Evolutionary conservation across 495 filamentous ascomycete genomes (phyloP).

Genomic region (Neurospora sp.): DNA sequence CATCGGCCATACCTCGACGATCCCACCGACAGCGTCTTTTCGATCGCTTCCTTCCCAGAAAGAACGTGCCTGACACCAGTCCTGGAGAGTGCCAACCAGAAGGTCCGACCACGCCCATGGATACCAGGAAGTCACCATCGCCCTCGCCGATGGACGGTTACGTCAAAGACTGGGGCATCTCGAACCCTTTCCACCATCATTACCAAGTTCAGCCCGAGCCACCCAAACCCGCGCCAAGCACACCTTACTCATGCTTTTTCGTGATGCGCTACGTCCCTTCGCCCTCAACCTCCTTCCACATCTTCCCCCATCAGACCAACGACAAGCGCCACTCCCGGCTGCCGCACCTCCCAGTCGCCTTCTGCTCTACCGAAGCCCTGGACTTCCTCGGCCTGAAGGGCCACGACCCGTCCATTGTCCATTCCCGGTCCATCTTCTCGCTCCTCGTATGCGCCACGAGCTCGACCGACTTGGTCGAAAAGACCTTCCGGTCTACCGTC

Average conservation of each 20-base stretch:
- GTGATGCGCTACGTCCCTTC: slow-evolving; percentile 12
- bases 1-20: neutral
- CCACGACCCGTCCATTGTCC: slow-evolving; percentile 22
- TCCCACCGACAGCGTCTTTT: neutral
- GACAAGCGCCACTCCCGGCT: neutral
- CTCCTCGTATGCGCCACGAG: slow-evolving; percentile 31
- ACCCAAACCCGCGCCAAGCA: slow-evolving; percentile 20
- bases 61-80: neutral
- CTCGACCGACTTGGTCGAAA: slow-evolving; percentile 20
- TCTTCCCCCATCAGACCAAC: neutral
- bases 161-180: neutral
- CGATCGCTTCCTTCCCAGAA: neutral
- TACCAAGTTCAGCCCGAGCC: slow-evolving; percentile 13
- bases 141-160: neutral
- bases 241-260: slow-evolving; percentile 40
- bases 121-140: neutral
- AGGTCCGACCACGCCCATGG: no score
- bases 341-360: slow-evolving; percentile 11
- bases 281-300: neutral
- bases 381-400: slow-evolving; percentile 31
- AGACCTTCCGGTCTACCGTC: slow-evolving; percentile 28
- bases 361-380: slow-evolving; percentile 22
- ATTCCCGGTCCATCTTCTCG: slow-evolving; percentile 39
- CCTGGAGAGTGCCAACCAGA: neutral
- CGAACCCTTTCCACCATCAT: neutral